Evolutionary conservation across 139 green algal species (phyloP), one percentile per base, ranked within the genome.

Genomic region (Closterium sp.): DNA sequence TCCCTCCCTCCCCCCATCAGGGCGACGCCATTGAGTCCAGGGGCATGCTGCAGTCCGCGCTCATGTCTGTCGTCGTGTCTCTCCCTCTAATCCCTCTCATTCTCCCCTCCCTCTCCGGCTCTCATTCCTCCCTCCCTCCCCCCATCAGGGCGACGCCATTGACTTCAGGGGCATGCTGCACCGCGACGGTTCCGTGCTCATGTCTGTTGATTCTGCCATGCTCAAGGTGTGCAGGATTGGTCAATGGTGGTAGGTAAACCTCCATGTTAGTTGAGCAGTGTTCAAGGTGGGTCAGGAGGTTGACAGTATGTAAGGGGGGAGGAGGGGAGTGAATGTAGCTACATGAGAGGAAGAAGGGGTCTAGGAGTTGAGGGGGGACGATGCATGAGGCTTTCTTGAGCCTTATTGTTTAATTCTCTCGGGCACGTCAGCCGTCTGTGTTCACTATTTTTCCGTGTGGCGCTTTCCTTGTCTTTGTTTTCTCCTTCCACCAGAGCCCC

Each of bases 131-230:
- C n/a, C n/a, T 28, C 30, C 9, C 30, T 33, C 30, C 83, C 25
- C 30, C 0, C 83, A 34, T 9, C 89, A 94, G 91, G 93, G 92
- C 55, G 98, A 98, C 88, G 34, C 81, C 10, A 93, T 97, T 8
- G 98, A 99, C 96, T 98, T 96, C 95, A 94, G 97, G 35, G 90
- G 94, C 9, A 89, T 99, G 86, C 95, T 99, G 88, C 98, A 99
- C 83, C n/a, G 83, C 7, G 83, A 86, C 25, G 83, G 83, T 90
- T 96, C 94, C 31, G 97, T 98, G 34, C 94, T 96, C 91, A 94
- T 38, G 28, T 90, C 93, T 2, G 95, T 98, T 16, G 94, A 85
- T 10, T 84, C 95, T n/a, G 90, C 94, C 25, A 93, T 97, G n/a
- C 90, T 98, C 25, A 92, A 92, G 86, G 91, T 94, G 88, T 25